A percentile compares a stretch with the other conserved stretches of the same genome.
phyloP scores from a whole-genome alignment of 148 eudicot species.

The Pharnaceum exiguum region DNA sequence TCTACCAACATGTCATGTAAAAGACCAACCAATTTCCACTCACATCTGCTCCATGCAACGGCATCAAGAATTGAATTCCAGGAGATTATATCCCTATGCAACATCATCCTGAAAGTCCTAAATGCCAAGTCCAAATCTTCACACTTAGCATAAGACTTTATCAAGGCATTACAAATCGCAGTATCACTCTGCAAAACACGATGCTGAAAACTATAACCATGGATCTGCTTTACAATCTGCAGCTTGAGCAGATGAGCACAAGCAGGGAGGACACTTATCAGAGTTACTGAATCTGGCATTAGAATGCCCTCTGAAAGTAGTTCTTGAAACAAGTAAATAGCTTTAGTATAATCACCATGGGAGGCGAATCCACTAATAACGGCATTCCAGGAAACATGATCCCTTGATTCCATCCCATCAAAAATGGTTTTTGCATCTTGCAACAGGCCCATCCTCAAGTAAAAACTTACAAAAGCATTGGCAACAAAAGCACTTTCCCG shows the following conservation, averaged over 20 bases:
- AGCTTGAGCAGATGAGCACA: conserved; percentile 40
- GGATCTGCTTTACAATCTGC: conserved; percentile 52
- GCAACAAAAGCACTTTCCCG: conserved; percentile 28
- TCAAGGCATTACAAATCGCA: conserved; percentile 48
- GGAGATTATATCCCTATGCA: conserved; percentile 54
- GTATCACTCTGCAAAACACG: conserved; percentile 29
- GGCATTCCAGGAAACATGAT: conserved; percentile 72
- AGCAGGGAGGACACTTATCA: conserved; percentile 60
- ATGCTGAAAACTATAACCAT: conserved; percentile 46
- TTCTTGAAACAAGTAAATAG: conserved; percentile 42
- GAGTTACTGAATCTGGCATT: conserved; percentile 43
- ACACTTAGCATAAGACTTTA: conserved; percentile 57
- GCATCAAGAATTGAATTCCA: conserved; percentile 73
- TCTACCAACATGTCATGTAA: conserved; percentile 43
- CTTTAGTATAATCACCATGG: conserved; percentile 42
- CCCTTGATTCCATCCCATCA: conserved; percentile 38
- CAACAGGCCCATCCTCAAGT: conserved; percentile 41
- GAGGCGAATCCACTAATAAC: conserved; percentile 59
- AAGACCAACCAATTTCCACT: conserved; percentile 23
- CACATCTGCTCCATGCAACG: conserved; percentile 31
- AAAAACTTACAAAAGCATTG: conserved; percentile 66
- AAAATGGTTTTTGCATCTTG: conserved; percentile 43
- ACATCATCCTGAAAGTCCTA: conserved; percentile 31
- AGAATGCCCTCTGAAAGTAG: conserved; percentile 21
- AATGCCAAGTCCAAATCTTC: conserved; percentile 35